These are phyloP conservation scores for Acidiella bohemica DNA, from an alignment of 495 filamentous ascomycete species.

Conservation along the genomic window DNA sequence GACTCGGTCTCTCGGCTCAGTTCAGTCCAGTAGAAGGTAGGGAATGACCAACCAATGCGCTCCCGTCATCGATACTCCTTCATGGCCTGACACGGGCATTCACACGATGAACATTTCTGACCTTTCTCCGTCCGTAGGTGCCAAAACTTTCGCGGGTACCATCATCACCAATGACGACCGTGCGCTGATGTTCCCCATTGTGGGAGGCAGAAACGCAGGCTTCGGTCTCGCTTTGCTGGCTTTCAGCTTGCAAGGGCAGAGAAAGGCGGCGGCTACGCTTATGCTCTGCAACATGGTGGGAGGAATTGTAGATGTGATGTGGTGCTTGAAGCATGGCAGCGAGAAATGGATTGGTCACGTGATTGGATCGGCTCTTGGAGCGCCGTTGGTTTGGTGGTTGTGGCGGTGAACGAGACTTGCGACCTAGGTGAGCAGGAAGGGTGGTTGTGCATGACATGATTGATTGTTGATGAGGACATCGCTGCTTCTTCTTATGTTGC, in stretches of 20 bases:
- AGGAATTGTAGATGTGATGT: not conserved
- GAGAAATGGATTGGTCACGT: not conserved
- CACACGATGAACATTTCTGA: not conserved
- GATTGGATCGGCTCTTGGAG: not conserved
- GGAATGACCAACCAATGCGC: too few relatives aligned
- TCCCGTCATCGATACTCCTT: too few relatives aligned
- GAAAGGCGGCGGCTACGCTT: not conserved
- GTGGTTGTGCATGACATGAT: too few relatives aligned
- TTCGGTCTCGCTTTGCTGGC: not conserved
- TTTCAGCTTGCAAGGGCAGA: not conserved
- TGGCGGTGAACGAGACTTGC: not conserved
- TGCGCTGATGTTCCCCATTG: not conserved
- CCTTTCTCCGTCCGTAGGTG: not conserved
- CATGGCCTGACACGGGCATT: not conserved
- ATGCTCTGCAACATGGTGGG: not conserved
- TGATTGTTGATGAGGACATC: too few relatives aligned
- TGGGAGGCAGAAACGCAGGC: not conserved
- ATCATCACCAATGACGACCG: not conserved
- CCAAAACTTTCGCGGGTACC: not conserved
- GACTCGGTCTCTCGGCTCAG: not conserved
- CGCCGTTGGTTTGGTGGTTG: not conserved
- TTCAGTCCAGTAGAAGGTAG: not conserved
- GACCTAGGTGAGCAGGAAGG: too few relatives aligned
- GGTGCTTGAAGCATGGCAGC: not conserved
- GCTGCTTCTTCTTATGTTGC: too few relatives aligned